Percentiles rank a stretch among this genome's conserved stretches.
phyloP scores from a whole-genome alignment of 495 filamentous ascomycete genomes.

The Podospora conica region DNA sequence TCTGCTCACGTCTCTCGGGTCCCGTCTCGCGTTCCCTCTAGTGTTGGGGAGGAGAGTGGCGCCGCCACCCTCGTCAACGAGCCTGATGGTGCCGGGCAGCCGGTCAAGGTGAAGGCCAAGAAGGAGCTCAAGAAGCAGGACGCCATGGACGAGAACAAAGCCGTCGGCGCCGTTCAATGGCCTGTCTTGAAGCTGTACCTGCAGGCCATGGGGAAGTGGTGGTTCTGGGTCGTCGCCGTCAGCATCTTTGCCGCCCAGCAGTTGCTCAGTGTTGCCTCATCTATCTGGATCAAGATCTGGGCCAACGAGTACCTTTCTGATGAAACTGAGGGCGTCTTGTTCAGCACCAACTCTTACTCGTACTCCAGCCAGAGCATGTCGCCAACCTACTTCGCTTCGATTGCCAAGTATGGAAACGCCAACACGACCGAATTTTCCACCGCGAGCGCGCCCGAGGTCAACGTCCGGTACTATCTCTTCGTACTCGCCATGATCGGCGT shows the following conservation, averaged over 20 bases:
- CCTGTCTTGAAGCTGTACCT: slow-evolving; percentile 80
- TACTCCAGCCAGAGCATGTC: slow-evolving; percentile 26
- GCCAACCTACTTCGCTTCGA: slow-evolving; percentile 32
- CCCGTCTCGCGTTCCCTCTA: slow-evolving; percentile 70
- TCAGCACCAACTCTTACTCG: slow-evolving; percentile 34
- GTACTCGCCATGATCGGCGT: slow-evolving; percentile 77
- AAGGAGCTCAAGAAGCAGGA: slow-evolving; percentile 43
- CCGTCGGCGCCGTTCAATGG: slow-evolving; percentile 79
- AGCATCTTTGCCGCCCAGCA: slow-evolving; percentile 75
- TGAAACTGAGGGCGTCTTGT: slow-evolving; percentile 19
- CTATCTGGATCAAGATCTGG: slow-evolving; percentile 94
- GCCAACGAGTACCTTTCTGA: slow-evolving; percentile 48
- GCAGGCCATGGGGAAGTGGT: slow-evolving; percentile 83
- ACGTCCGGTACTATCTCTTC: slow-evolving; percentile 75
- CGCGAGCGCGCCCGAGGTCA: slow-evolving; percentile 49
- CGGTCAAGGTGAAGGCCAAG: slow-evolving; percentile 34
- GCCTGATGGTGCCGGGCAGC: slow-evolving; percentile 29
- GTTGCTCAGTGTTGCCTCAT: slow-evolving; percentile 73
- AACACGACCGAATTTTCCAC: slow-evolving; percentile 14
- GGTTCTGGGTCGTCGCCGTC: slow-evolving; percentile 78
- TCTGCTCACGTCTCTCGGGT: slow-evolving; percentile 61
- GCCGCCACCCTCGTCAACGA: slow-evolving; percentile 40
- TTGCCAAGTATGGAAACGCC: slow-evolving; percentile 28
- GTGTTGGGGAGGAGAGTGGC: slow-evolving; percentile 48
- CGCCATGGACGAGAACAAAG: slow-evolving; percentile 65